Conservation (phyloP, 345 rosid genomes). For the Excoecaria agallocha region DNA sequence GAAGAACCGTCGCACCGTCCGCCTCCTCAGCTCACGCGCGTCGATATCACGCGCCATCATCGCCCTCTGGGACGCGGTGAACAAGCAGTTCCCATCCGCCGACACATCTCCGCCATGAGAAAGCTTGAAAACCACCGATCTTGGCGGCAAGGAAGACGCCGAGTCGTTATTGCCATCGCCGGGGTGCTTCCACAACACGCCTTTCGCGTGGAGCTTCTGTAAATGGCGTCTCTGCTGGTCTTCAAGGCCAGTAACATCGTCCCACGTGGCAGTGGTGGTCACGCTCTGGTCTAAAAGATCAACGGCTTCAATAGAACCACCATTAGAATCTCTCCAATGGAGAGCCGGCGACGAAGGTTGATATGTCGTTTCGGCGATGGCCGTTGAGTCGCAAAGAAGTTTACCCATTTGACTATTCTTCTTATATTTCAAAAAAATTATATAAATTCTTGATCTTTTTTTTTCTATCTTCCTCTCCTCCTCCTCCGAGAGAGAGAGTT, state of each 20-base stretch:
- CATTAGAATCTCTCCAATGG: conserved; percentile 54
- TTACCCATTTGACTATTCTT: conserved; percentile 57
- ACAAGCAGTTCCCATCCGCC: conserved; percentile 92
- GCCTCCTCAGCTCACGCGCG: conserved; percentile 69
- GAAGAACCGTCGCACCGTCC: conserved; percentile 66
- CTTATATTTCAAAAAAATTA: background rate
- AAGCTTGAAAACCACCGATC: conserved; percentile 69
- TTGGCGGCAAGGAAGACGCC: background rate
- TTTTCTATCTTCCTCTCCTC: conserved; percentile 13
- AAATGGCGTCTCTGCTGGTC: conserved; percentile 84
- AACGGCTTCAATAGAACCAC: conserved; percentile 41
- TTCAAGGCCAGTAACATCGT: conserved; percentile 77
- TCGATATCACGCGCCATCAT: conserved; percentile 64
- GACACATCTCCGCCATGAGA: conserved; percentile 95
- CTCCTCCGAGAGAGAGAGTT: conserved; percentile 12
- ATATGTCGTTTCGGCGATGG: conserved; percentile 57
- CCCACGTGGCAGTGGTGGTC: conserved; percentile 48
- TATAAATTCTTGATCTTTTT: background rate
- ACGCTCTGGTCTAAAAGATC: conserved; percentile 49
- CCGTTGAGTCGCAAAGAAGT: conserved; percentile 69
- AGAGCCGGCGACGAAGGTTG: conserved; percentile 60
- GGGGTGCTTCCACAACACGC: conserved; percentile 91
- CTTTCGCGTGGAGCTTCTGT: conserved; percentile 64
- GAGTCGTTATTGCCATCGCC: conserved; percentile 32
- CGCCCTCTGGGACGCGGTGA: conserved; percentile 83